Evolutionary conservation across 345 rosid genomes (phyloP), one percentile per base, ranked within the genome.

Genomic region (Dovyalis caffra): DNA sequence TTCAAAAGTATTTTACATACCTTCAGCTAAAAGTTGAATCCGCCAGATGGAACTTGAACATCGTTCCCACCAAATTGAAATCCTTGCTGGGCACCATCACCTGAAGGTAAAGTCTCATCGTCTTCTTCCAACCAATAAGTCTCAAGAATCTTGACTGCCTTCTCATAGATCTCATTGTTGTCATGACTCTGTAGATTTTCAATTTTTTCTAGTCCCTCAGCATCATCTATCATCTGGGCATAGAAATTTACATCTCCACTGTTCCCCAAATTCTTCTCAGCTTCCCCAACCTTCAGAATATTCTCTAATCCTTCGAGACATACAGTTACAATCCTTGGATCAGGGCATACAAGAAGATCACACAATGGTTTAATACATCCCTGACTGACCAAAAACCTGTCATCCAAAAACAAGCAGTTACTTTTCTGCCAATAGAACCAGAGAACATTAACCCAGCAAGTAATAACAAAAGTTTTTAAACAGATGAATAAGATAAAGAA

Each of bases 331-430:
- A 79, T 79, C 53, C 79, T 70, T 57, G 82, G 82, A 70, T 79
- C 82, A 8, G 82, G 82, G 61, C 79, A 79, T 3, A 75, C 78
- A 66, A 79, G 76, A 57, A 79, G 82, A 70, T 79, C 79, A 58
- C 82, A 79, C 43, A 79, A 56, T 33, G 82, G 79, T 31, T 70
- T 79, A 53, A 79, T 75, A 49, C 82, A 79, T 4, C 79, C 82
- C 61, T 79, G 76, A 63, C 65, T 70, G 15, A 79, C 76, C 70
- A 79, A 34, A 64, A n/a, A 58, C 76, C 77, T 78, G 53, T 47
- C 76, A 72, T 10, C 15, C 69, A 60, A 20, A 40, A 73, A 26
- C 9, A 18, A 9, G 29, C 63, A 73, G 32, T 76, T 45, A 26
- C 11, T 32, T 38, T 35, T 26, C 45, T 37, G 11, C 31, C 29